Conservation (phyloP, 139 green algal genomes). For the Microglena sp. region DNA sequence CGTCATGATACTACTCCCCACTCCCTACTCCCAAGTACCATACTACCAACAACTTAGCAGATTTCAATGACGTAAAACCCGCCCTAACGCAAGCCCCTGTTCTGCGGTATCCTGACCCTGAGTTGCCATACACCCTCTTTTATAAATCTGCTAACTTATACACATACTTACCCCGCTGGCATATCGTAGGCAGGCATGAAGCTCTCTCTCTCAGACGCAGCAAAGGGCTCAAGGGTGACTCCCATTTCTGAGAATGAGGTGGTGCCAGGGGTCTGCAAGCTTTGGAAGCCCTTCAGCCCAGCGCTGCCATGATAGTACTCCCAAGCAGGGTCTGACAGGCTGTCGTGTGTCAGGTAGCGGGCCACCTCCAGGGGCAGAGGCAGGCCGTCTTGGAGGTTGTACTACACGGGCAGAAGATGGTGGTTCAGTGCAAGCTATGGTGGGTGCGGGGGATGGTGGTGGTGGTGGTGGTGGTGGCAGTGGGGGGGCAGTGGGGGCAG, state of each 20-base stretch:
- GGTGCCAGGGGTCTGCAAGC: neutral
- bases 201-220: neutral
- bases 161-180: neutral
- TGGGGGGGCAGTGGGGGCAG: too few species aligned
- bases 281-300: neutral
- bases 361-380: neutral
- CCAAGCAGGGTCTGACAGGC: neutral
- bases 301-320: neutral
- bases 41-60: too few species aligned
- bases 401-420: too few species aligned
- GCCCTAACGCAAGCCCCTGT: too few species aligned
- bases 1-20: neutral
- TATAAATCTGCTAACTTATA: too few species aligned
- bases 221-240: neutral
- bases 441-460: too few species aligned
- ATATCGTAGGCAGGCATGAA: neutral
- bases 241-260: neutral
- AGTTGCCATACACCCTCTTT: neutral
- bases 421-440: too few species aligned
- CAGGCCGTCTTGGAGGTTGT: slow-evolving; percentile 5
- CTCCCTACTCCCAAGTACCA: neutral
- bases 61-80: slow-evolving; percentile 1
- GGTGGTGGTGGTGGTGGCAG: too few species aligned
- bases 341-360: slow-evolving; percentile 7
- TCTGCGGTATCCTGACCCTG: neutral